Evolutionary conservation across 305 asterid genomes (phyloP).

Genomic region (Fraxinus nigra): DNA sequence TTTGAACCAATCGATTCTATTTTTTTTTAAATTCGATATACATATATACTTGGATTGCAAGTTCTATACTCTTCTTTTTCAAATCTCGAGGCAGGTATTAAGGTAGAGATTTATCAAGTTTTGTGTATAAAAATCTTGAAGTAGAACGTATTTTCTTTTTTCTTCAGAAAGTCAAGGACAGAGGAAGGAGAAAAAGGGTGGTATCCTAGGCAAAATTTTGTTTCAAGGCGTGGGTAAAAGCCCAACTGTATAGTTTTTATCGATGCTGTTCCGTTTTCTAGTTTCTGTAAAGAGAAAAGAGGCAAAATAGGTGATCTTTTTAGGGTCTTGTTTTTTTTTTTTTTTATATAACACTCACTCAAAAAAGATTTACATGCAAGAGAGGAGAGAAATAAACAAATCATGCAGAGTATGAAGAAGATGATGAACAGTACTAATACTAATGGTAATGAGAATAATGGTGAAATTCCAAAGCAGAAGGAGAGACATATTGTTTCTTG

Average conservation of each 20-base stretch:
- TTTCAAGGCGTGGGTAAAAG: slow-evolving; percentile 36
- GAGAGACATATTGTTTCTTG: slow-evolving; percentile 97
- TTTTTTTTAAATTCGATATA: background rate
- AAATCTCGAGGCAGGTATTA: slow-evolving; percentile 64
- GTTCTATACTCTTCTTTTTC: slow-evolving; percentile 34
- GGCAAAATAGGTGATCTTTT: slow-evolving; percentile 47
- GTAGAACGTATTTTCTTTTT: slow-evolving; percentile 24
- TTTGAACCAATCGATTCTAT: slow-evolving; percentile 35
- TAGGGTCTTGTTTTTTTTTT: slow-evolving; percentile 29
- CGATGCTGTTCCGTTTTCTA: slow-evolving; percentile 40
- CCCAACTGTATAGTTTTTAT: slow-evolving; percentile 28
- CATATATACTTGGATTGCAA: slow-evolving; percentile 30
- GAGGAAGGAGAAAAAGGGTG: slow-evolving; percentile 30
- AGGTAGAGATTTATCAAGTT: slow-evolving; percentile 21
- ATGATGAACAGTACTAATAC: slow-evolving; percentile 26
- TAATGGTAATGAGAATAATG: slow-evolving; percentile 32
- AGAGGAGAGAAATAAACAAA: slow-evolving; percentile 44
- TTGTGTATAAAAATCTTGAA: slow-evolving; percentile 22
- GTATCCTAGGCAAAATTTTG: slow-evolving; percentile 60
- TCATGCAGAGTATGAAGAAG: slow-evolving; percentile 67
- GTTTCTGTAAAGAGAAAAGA: slow-evolving; percentile 51
- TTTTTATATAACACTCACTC: slow-evolving; percentile 39
- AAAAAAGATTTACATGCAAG: slow-evolving; percentile 63
- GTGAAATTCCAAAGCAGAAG: slow-evolving; percentile 63
- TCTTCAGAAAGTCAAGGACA: slow-evolving; percentile 28